Evolutionary conservation across 495 filamentous ascomycete genomes (phyloP).

Genomic region (Neurospora sp.): DNA sequence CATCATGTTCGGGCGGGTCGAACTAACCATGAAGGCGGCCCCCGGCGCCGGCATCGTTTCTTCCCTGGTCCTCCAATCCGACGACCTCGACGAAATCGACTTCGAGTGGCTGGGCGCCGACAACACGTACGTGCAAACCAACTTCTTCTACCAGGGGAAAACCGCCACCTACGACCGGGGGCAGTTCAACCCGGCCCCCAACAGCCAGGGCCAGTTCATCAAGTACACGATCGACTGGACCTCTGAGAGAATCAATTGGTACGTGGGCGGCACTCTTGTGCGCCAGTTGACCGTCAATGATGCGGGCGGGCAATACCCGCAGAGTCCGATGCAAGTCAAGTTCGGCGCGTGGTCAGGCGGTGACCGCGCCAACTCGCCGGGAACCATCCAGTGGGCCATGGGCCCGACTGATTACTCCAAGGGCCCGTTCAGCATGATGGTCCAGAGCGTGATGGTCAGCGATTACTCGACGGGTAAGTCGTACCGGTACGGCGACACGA

Average conservation of each 20-base stretch:
- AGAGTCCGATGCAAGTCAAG: constrained; percentile 82
- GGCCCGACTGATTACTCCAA: constrained; percentile 68
- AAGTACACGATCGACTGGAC: constrained; percentile 93
- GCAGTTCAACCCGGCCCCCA: constrained; percentile 52
- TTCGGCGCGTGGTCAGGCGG: constrained; percentile 84
- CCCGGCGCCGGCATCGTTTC: constrained; percentile 67
- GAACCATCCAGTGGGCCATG: constrained; percentile 81
- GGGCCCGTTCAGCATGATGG: constrained; percentile 78
- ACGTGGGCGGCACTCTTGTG: constrained; percentile 59
- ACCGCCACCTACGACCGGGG: constrained; percentile 64
- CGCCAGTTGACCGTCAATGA: constrained; percentile 52
- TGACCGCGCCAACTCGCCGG: constrained; percentile 57
- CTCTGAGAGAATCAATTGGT: constrained; percentile 65
- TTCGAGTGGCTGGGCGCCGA: constrained; percentile 71
- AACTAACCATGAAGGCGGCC: constrained; percentile 60
- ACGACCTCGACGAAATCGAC: constrained; percentile 90
- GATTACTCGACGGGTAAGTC: constrained; percentile 85
- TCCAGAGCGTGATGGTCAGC: constrained; percentile 63
- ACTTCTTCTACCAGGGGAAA: constrained; percentile 91
- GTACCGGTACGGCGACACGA: constrained; percentile 69
- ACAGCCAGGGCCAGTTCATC: constrained; percentile 59
- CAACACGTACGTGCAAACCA: constrained; percentile 62
- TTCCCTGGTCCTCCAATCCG: constrained; percentile 79
- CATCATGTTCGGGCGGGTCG: constrained; percentile 76
- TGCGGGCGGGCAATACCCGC: constrained; percentile 65